These are phyloP conservation scores for Solanum pinnatisectum DNA, from an alignment of 257 asterid genomes.

Conservation along the genomic window DNA sequence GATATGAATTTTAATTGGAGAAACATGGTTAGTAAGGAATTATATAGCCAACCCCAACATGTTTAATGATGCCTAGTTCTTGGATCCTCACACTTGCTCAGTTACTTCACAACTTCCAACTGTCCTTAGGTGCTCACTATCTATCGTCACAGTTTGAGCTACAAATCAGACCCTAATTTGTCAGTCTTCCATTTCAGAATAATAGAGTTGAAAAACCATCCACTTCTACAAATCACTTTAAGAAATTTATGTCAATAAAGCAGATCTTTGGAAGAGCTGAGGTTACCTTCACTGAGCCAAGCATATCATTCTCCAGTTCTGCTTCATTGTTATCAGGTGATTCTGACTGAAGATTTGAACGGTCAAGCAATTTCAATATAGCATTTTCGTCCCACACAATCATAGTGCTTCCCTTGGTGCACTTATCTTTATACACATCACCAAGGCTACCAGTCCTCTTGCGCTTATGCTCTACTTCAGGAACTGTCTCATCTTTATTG, in stretches of 20 bases:
- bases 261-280: background rate
- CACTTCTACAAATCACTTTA: background rate
- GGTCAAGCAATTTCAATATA: constrained; percentile 80
- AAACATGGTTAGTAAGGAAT: background rate
- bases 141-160: background rate
- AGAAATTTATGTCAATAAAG: constrained; percentile 3
- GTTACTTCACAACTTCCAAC: background rate
- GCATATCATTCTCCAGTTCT: constrained; percentile 79
- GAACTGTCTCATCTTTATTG: constrained; percentile 37
- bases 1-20: background rate
- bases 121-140: background rate
- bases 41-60: background rate
- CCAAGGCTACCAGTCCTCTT: constrained; percentile 92
- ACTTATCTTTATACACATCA: constrained; percentile 82
- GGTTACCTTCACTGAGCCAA: constrained; percentile 86
- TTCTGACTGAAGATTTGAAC: constrained; percentile 60
- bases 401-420: constrained; percentile 75
- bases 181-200: background rate
- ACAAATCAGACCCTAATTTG: background rate
- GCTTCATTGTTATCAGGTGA: constrained; percentile 69
- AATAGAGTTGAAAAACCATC: background rate
- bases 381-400: constrained; percentile 86
- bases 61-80: background rate
- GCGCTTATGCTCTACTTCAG: constrained; percentile 58
- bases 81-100: background rate